phyloP scores from a whole-genome alignment of 2,329 filamentous ascomycete genomes.

The Aspergillus hortae region DNA sequence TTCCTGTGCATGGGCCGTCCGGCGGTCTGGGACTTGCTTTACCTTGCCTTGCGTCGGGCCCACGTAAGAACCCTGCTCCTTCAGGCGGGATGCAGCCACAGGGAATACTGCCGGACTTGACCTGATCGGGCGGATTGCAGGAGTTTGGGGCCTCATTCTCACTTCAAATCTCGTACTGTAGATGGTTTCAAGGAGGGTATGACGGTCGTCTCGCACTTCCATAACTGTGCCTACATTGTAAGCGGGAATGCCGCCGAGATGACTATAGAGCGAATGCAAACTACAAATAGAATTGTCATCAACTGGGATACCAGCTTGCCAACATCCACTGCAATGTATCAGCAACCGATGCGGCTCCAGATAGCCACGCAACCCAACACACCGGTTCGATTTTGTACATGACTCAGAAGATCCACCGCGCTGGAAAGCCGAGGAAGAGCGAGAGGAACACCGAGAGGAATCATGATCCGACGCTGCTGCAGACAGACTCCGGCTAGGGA shows the following conservation, averaged over 20 bases:
- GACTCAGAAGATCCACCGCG: not conserved
- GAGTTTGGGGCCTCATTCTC: not conserved
- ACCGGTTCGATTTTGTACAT: not conserved
- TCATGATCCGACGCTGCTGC: not conserved
- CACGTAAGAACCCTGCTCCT: not conserved
- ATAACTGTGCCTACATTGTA: too few species aligned
- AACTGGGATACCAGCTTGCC: not conserved
- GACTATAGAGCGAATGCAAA: too few species aligned
- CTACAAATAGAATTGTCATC: too few species aligned
- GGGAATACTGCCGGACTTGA: not conserved
- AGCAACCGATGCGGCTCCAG: not conserved
- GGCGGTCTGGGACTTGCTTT: not conserved
- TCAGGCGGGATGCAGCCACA: not conserved
- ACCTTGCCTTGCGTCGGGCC: not conserved
- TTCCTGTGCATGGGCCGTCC: too few species aligned
- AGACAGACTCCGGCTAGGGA: not conserved
- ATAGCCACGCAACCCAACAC: slow-evolving; percentile 3
- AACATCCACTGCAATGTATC: not conserved
- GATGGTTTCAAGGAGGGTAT: too few species aligned
- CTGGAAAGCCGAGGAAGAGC: not conserved
- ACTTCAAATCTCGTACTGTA: too few species aligned
- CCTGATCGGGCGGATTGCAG: not conserved
- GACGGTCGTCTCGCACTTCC: too few species aligned
- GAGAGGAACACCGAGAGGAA: not conserved
- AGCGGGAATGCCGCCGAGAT: too few species aligned